These are phyloP conservation scores for Neurospora africana DNA, from an alignment of 495 filamentous ascomycete genomes.

Conservation along the genomic window DNA sequence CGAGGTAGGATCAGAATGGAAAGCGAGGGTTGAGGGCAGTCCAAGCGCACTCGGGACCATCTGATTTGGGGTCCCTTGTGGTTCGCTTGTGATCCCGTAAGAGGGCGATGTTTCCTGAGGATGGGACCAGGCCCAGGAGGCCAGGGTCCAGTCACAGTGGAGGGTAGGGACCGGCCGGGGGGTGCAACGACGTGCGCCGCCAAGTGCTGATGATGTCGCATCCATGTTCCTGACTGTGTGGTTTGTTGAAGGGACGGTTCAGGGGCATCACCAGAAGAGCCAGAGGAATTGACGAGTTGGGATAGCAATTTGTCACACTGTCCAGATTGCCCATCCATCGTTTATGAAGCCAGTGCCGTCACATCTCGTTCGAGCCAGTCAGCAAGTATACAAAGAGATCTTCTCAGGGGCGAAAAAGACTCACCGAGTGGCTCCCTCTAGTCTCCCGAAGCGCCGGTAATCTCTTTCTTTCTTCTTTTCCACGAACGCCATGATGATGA, in stretches of 20 bases:
- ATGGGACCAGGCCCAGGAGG: conserved; percentile 5
- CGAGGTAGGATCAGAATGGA: conserved; percentile 13
- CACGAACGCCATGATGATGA: neutral
- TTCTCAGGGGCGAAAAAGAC: neutral
- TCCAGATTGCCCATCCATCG: neutral
- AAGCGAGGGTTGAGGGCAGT: neutral
- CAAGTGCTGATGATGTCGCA: conserved; percentile 1
- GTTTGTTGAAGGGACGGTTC: neutral
- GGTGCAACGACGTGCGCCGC: conserved; percentile 1
- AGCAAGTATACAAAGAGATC: neutral
- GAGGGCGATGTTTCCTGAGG: conserved; percentile 4
- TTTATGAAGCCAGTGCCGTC: neutral
- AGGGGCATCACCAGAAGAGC: neutral
- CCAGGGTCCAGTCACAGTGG: conserved; percentile 12
- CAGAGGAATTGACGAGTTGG: neutral
- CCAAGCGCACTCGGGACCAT: neutral
- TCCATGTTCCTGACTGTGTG: conserved; percentile 10
- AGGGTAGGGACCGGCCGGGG: conserved; percentile 5
- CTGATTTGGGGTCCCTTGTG: neutral
- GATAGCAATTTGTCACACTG: neutral
- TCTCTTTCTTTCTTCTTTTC: neutral
- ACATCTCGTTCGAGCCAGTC: neutral
- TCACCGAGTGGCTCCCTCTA: neutral
- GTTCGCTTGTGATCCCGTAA: conserved; percentile 8
- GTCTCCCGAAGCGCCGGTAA: neutral